These are phyloP conservation scores for Voacanga thouarsii DNA, from an alignment of 257 asterid genomes.

Conservation along the genomic window DNA sequence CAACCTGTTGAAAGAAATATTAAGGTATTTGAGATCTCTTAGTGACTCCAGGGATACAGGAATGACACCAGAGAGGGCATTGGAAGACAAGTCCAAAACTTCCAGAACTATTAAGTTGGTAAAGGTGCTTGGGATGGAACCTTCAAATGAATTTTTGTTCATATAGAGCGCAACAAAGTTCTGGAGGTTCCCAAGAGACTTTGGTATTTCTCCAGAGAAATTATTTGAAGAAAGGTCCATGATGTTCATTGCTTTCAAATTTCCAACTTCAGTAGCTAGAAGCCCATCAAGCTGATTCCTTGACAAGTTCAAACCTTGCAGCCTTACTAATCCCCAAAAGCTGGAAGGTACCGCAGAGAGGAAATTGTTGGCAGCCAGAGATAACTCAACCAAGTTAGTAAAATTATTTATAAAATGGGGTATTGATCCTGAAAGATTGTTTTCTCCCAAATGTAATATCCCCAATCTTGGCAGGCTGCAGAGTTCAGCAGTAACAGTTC, in stretches of 20 bases:
- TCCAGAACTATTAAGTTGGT: neutral
- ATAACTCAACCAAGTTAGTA: conserved; percentile 24
- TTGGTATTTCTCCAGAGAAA: neutral
- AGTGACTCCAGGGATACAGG: conserved; percentile 18
- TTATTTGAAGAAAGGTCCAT: conserved; percentile 34
- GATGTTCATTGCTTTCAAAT: conserved; percentile 23
- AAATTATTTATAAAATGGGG: conserved; percentile 29
- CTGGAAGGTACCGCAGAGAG: conserved; percentile 26
- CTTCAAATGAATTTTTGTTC: neutral
- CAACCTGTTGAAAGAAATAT: conserved; percentile 18
- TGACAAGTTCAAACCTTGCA: conserved; percentile 31
- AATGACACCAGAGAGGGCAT: conserved; percentile 15
- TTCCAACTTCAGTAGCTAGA: conserved; percentile 30
- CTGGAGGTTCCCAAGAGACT: neutral
- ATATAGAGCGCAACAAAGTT: neutral
- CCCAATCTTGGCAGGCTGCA: conserved; percentile 34
- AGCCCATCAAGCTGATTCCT: conserved; percentile 28
- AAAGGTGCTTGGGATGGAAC: neutral
- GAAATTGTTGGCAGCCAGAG: conserved; percentile 38
- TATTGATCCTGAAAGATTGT: conserved; percentile 35
- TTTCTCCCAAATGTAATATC: conserved; percentile 31
- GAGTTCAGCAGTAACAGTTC: conserved; percentile 28
- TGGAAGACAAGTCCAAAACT: conserved; percentile 14
- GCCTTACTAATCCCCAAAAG: conserved; percentile 34
- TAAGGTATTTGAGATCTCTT: conserved; percentile 2